Evolutionary conservation across 805 yeast genomes (phyloP), one percentile per base, ranked within the genome.

Genomic region (Metschnikowia vanudenii): DNA sequence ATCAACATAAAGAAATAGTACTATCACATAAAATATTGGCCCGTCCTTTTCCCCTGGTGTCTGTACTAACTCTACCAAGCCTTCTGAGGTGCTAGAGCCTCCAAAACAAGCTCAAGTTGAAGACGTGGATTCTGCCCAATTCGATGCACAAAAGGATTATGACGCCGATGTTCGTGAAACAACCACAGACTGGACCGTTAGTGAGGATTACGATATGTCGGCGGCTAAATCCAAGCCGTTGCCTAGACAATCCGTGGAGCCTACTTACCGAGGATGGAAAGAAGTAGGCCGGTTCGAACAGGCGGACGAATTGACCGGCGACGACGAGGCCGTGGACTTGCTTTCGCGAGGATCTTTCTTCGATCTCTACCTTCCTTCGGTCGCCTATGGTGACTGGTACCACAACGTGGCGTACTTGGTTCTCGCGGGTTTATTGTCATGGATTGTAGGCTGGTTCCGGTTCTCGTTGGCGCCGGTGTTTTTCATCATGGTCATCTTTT

Each of bases 321-420:
- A 84, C 31, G 96, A 88, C 62, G 87, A 84, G 57, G 70, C 82
- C 46, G 75, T 79, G 52, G 96, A 90, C 63, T 70, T 90, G 55
- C 67, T 82, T 47, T 75, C 84, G 19, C 77, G 79, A 19, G 82
- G 89, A 17, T 88, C 97, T 0, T 59, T 86, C 30, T 70, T 91
- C 48, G 97, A 90, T 59, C 75, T 79, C 48, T 79, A 84, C 58
- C 68, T 94, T 44, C 95, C 95, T 7, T 85, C 88, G 24, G 73
- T 68, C 31, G 78, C 81, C 13, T 88, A 86, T 58, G 99, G 99
- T 43, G 98, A 94, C 62, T 94, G 99, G 99, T 94, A 85, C 62
- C 98, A 94, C 64, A 84, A 85, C 43, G 83, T 84, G n/a, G 96
- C 80, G 0, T 75, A 83, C 31, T 69, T 89, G 47, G 72, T 85